Evolutionary conservation across 225 moss, liverwort and hornwort genomes (phyloP).

Genomic region (Takakia lepidozioides): DNA sequence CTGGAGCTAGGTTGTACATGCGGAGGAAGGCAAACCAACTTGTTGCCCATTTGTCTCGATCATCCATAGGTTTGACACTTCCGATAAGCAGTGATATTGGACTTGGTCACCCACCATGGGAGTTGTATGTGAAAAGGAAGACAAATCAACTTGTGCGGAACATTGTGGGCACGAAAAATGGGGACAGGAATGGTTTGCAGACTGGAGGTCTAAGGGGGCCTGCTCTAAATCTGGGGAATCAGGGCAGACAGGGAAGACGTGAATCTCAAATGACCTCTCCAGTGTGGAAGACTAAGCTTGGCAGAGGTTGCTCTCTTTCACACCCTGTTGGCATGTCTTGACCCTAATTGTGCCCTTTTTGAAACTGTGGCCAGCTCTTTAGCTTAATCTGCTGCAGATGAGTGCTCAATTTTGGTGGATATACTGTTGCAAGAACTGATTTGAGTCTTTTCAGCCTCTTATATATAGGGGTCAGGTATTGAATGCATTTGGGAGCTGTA

Average conservation of each 20-base stretch:
- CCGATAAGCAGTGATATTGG: conserved; percentile 17
- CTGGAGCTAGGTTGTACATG: conserved; percentile 39
- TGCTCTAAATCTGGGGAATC: conserved; percentile 10
- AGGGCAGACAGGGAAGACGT: conserved; percentile 20
- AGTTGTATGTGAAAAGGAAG: conserved; percentile 55
- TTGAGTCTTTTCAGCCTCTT: too few species aligned
- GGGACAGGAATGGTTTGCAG: conserved; percentile 14
- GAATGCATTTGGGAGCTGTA: too few species aligned
- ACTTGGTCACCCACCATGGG: conserved; percentile 14
- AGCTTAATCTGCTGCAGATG: too few species aligned
- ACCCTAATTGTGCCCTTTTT: too few species aligned
- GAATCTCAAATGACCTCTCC: conserved; percentile 13
- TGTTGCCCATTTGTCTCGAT: conserved; percentile 24
- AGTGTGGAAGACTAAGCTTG: conserved; percentile 29
- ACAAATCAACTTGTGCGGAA: conserved; percentile 66
- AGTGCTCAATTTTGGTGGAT: too few species aligned
- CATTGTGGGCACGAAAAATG: conserved; percentile 19
- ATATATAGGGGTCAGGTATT: too few species aligned
- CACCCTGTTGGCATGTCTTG: too few species aligned
- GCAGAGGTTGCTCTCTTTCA: conserved; percentile 39
- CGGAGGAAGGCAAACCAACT: conserved; percentile 48
- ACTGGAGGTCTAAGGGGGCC: conserved; percentile 9
- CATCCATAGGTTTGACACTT: conserved; percentile 13
- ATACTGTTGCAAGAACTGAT: too few species aligned
- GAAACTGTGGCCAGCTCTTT: too few species aligned